Evolutionary conservation across 2,329 filamentous ascomycete species (phyloP).

Genomic region (Fusarium pseudograminearum): DNA sequence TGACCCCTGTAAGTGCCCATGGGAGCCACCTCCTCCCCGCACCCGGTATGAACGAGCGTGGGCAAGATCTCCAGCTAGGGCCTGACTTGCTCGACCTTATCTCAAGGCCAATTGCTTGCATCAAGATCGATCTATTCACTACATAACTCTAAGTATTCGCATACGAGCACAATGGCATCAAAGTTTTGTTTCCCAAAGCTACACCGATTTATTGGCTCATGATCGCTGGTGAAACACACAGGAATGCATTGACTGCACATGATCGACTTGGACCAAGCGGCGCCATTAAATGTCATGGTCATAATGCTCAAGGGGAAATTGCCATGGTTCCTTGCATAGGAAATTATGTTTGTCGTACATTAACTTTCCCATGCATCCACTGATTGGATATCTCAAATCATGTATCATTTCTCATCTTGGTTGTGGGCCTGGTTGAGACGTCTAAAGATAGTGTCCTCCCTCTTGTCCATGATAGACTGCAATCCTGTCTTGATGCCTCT

Average conservation of each 20-base stretch:
- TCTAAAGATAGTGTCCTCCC: slow-evolving; percentile 39
- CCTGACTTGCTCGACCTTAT: slow-evolving; percentile 16
- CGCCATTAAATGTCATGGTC: background rate
- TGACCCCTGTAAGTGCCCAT: slow-evolving; percentile 33
- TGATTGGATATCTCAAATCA: slow-evolving; percentile 4
- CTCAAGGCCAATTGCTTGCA: slow-evolving; percentile 16
- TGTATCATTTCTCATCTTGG: slow-evolving; percentile 17
- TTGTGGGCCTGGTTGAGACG: slow-evolving; percentile 15
- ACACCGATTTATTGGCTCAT: background rate
- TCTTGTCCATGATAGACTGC: slow-evolving; percentile 15
- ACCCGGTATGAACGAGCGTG: slow-evolving; percentile 16
- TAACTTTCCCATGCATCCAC: background rate
- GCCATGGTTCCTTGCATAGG: slow-evolving; percentile 10
- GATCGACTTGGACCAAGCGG: slow-evolving; percentile 16
- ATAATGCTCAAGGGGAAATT: slow-evolving; percentile 7
- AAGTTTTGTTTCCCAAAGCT: background rate
- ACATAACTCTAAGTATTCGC: background rate
- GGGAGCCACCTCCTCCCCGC: slow-evolving; percentile 32
- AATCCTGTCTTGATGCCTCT: slow-evolving; percentile 26
- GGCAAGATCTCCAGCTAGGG: slow-evolving; percentile 16
- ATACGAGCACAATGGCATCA: background rate
- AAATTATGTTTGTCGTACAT: slow-evolving; percentile 10
- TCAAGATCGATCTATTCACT: background rate
- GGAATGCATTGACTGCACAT: slow-evolving; percentile 12
- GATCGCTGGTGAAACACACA: slow-evolving; percentile 14